Evolutionary conservation across 345 rosid species (phyloP), one percentile per base, ranked within the genome.

Genomic region (Gossypium rotundifolium): DNA sequence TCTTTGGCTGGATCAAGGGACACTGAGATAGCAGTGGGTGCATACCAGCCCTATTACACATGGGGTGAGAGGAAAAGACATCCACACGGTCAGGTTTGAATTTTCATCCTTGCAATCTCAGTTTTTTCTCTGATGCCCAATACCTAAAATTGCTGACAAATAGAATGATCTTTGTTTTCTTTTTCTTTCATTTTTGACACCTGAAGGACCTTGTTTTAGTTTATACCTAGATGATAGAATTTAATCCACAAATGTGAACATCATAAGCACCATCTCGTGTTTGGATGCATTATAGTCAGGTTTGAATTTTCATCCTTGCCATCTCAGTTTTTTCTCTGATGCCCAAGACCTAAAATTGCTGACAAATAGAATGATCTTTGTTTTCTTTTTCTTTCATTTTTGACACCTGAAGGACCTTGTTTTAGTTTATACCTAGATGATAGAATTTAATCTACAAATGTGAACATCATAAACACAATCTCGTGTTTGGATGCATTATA

Each of bases 21-120:
- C 79, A 93, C 98, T 0, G 97, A 93, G 84, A 91, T 93, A 46
- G 97, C 95, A 42, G 88, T 93, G 87, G 97, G 97, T 12, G 92
- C 91, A 7, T 90, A 88, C 74, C 97, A 91, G 76, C 88, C 89
- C 6, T 79, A 84, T 23, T 80, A 91, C 67, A 88, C 90, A 14
- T 87, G 92, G 88, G 78, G 76, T 22, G 71, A 84, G 65, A 85
- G 75, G 76, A 81, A 81, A 57, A 76, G 77, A 60, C 91, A 84
- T 70, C 93, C 92, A 11, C 84, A 44, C 23, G 92, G 98, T 60
- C 96, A 93, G 88, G 91, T 90, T 53, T 48, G 49, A 62, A 20
- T 49, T 6, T 65, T 12, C n/a, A 11, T 46, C 49, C 51, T 42
- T 64, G 14, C 9, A 49, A 9, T 62, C 45, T 16, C 18, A 10